Conservation (phyloP, 441 rosid species). For the Daphne laureola region DNA sequence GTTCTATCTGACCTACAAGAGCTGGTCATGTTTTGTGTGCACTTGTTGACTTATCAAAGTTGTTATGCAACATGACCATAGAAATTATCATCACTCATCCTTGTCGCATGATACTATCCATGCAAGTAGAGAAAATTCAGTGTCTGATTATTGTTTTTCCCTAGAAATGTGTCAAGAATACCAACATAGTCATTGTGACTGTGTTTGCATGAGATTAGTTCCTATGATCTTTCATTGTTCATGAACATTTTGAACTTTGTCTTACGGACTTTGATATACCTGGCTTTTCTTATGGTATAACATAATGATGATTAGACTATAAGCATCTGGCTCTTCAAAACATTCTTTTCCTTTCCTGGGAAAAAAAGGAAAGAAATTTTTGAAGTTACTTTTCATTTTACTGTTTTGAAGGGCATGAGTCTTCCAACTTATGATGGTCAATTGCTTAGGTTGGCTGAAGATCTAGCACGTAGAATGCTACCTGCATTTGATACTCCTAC, state of each 20-base stretch:
- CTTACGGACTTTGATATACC: neutral
- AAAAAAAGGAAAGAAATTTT: neutral
- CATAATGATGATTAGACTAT: neutral
- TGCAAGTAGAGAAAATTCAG: too few relatives aligned
- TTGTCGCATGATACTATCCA: too few relatives aligned
- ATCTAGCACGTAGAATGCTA: slow-evolving; percentile 72
- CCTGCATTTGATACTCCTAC: slow-evolving; percentile 99
- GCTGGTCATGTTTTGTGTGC: too few relatives aligned
- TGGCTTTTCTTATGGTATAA: neutral
- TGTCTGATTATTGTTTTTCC: too few relatives aligned
- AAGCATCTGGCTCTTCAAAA: neutral
- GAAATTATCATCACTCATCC: too few relatives aligned
- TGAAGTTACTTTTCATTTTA: slow-evolving; percentile 9
- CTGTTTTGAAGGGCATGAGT: slow-evolving; percentile 69
- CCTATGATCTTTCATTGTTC: too few relatives aligned
- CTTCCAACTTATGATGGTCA: slow-evolving; percentile 77
- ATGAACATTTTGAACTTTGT: neutral
- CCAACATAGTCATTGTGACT: too few relatives aligned
- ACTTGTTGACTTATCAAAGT: too few relatives aligned
- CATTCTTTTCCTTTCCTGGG: slow-evolving; percentile 7
- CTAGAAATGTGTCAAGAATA: too few relatives aligned
- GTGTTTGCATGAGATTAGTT: too few relatives aligned
- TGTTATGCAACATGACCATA: too few relatives aligned
- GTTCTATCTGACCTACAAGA: too few relatives aligned
- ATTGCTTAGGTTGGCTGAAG: slow-evolving; percentile 77